Base-by-base conservation (phyloP, 2,329 filamentous ascomycete genomes). In the Fonsecaea erecta region DNA sequence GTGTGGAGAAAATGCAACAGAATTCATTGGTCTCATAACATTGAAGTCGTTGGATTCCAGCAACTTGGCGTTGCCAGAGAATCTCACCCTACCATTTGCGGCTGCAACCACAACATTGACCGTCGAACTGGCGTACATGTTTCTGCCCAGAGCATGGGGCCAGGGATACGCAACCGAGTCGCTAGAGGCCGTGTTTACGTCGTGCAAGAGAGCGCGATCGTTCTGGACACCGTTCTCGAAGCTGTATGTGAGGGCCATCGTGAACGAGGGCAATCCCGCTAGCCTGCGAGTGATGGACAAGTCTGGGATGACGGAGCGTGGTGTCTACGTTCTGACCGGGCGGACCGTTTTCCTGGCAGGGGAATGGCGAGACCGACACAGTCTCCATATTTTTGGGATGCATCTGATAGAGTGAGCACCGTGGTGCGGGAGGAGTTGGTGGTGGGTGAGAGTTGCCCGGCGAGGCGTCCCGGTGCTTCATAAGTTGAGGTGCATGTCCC, bases 201-300 rank as follows among this genome's bases (percentile, higher is more conserved):
- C 71, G 8, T 72, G 70, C 54, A 68, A 66, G 24, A 69, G 55
- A 7, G 68, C 62, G 21, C 43, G 56, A 30, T 52, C 57, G 0
- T 72, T 74, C 30, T 76, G 74, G 72, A 40, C 57, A 5, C 70
- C 71, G 3, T 75, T 68, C 60, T 60, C 71, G 14, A 74, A 70
- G 21, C 57, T 77, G 2, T 75, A 73, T 63, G 63, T 77, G n/a
- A 61, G 73, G 51, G 74, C 71, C 0, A 70, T 77, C 56, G 74
- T 77, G 21, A 75, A 75, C 64, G 59, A 54, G 11, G 69, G 68
- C n/a, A 77, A 77, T 60, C 68, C 70, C 1, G 64, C 71, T 18
- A 77, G 75, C 60, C 16, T 63, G 61, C 66, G 69, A n/a, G 75
- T 77, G 1, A 72, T 77, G 74, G 63, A 68, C 5, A 77, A 77